Evolutionary conservation across 2,329 filamentous ascomycete species (phyloP), one percentile per base, ranked within the genome.

Genomic region (Colletotrichum euphorbiae): DNA sequence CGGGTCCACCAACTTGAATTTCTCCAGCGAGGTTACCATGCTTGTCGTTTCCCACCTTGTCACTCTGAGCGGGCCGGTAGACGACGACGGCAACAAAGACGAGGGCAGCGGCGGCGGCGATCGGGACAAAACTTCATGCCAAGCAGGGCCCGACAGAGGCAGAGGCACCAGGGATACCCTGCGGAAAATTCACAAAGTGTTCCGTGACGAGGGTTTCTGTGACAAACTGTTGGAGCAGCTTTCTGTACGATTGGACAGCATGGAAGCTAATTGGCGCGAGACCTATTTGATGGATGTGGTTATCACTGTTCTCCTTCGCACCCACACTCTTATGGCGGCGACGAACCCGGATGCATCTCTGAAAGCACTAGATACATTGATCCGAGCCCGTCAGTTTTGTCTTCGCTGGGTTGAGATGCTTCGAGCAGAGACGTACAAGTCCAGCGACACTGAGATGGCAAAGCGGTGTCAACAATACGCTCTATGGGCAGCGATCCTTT

Each of bases 181-280:
- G 0, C 81, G 90, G 1, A 73, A 78, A 3, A 73, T 80, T 0
- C 89, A 92, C 72, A 70, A 63, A 0, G 71, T 85, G 0, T 85
- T 91, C 42, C 69, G 68, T 1, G 84, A 90, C n/a, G 3, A 69
- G 0, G 7, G 50, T 0, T 90, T 91, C 67, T 87, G 86, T 43
- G 12, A 69, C 0, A 78, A 76, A 6, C 74, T 92, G 0, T 50
- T 83, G 0, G 75, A 83, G 0, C 82, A 87, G 40, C 73, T 92
- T 0, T 71, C 78, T 54, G 62, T 58, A 1, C 75, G 79, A 1
- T 64, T 91, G 0, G 72, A 78, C 0, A 72, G 75, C 0, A 83
- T 92, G 7, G 73, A 75, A 0, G 75, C 78, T 0, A 91, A 88
- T 50, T 90, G 88, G 85, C 81, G 88, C 0, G 89, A 92, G 69